A percentile compares a stretch with the other conserved stretches of the same genome.
These are phyloP conservation scores for Picea glauca DNA, from an alignment of 75 land plant genomes.

Conservation along the genomic window DNA sequence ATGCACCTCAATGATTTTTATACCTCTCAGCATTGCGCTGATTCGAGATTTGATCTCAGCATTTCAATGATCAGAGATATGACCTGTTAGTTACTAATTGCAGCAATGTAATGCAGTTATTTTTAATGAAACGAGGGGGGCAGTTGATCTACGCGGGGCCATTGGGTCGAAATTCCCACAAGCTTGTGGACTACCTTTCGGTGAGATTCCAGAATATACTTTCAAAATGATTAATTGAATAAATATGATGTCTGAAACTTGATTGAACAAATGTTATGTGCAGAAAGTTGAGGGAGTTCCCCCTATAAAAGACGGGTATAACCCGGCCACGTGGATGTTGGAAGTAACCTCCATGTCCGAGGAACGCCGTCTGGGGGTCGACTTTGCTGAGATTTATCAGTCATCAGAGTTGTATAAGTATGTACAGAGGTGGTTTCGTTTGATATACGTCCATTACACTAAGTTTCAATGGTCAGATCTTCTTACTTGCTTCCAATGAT, in stretches of 20 bases:
- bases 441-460: neutral
- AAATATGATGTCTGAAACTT: neutral
- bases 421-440: neutral
- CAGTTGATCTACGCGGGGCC: slow-evolving; percentile 89
- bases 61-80: neutral
- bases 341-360: slow-evolving; percentile 26
- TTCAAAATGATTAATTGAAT: neutral
- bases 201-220: slow-evolving; percentile 24
- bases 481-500: neutral
- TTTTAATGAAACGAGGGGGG: slow-evolving; percentile 96
- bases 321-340: slow-evolving; percentile 18
- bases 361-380: slow-evolving; percentile 25
- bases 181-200: slow-evolving; percentile 88
- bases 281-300: slow-evolving; percentile 12
- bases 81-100: neutral
- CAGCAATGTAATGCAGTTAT: slow-evolving; percentile 45
- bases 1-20: neutral
- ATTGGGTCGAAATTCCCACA: slow-evolving; percentile 65
- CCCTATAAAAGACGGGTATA: slow-evolving; percentile 16
- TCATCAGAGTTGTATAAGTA: slow-evolving; percentile 28
- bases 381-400: slow-evolving; percentile 33
- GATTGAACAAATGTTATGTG: neutral
- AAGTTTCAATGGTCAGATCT: neutral
- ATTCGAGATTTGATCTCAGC: neutral
- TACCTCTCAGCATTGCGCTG: neutral